These are phyloP conservation scores for Moesziomyces sp. DNA, from an alignment of 1,284 basidiomycete species.

Conservation along the genomic window DNA sequence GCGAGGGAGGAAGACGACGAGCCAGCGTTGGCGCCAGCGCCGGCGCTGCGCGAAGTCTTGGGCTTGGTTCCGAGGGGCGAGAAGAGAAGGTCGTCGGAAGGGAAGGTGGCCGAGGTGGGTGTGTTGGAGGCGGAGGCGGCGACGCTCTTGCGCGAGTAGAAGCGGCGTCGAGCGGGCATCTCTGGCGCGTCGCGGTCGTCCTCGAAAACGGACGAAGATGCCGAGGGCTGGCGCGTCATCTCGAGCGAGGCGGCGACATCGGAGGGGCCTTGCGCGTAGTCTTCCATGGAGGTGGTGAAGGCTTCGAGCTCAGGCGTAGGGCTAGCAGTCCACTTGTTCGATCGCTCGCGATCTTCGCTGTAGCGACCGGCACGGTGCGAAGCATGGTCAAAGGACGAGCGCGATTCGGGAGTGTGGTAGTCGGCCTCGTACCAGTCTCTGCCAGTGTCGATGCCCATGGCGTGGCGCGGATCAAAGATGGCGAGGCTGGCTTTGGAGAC, in stretches of 20 bases:
- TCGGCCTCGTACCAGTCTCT: slow-evolving; percentile 35
- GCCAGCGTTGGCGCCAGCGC: slow-evolving; percentile 10
- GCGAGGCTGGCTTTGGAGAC: slow-evolving; percentile 62
- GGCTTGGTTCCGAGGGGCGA: slow-evolving; percentile 24
- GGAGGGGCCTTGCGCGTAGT: slow-evolving; percentile 11
- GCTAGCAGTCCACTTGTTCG: slow-evolving; percentile 30
- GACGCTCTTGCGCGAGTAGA: slow-evolving; percentile 36
- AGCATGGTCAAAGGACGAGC: slow-evolving; percentile 33
- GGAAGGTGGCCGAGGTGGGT: slow-evolving; percentile 2
- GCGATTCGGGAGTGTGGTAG: slow-evolving; percentile 3
- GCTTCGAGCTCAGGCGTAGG: slow-evolving; percentile 60
- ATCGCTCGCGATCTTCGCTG: slow-evolving; percentile 13
- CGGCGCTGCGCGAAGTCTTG: slow-evolving; percentile 17
- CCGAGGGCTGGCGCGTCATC: slow-evolving; percentile 37
- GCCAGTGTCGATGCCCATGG: slow-evolving; percentile 62
- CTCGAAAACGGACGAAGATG: slow-evolving; percentile 46
- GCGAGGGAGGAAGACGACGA: slow-evolving; percentile 34
- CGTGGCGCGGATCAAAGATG: slow-evolving; percentile 59
- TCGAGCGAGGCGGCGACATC: slow-evolving; percentile 6
- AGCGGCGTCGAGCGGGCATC: slow-evolving; percentile 25
- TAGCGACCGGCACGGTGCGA: slow-evolving; percentile 3
- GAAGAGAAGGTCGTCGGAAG: slow-evolving; percentile 31
- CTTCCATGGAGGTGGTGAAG: slow-evolving; percentile 44
- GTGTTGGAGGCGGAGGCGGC: slow-evolving; percentile 5
- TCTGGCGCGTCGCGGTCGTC: slow-evolving; percentile 44